Conservation (phyloP, 2,329 filamentous ascomycete species). For the Diaporthe nobilis region DNA sequence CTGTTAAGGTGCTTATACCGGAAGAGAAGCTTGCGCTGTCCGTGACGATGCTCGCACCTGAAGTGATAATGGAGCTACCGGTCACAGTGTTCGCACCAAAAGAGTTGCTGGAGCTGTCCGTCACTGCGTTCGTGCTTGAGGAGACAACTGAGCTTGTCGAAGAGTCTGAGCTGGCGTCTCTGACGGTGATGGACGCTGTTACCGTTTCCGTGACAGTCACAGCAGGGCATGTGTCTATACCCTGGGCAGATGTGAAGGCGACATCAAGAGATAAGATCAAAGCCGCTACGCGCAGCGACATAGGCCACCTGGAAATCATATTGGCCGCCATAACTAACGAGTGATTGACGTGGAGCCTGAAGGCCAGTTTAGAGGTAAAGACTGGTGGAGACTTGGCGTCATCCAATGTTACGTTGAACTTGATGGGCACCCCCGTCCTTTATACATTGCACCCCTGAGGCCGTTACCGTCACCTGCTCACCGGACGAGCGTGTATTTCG, state of each 20-base stretch:
- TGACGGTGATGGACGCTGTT: not conserved
- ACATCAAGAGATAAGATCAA: not conserved
- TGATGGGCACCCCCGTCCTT: not conserved
- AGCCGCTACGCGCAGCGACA: not conserved
- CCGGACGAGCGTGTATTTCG: not conserved
- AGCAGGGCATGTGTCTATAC: not conserved
- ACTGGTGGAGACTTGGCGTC: not conserved
- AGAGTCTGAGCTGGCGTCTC: not conserved
- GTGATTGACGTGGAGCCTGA: not conserved
- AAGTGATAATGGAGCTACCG: not conserved
- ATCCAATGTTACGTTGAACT: not conserved
- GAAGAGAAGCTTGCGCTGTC: not conserved
- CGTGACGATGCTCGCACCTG: not conserved
- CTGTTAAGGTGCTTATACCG: not conserved
- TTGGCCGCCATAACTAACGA: slow-evolving; percentile 3
- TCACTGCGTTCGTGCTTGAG: not conserved
- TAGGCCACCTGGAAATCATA: not conserved
- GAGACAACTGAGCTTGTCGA: not conserved
- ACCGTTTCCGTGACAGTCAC: not conserved
- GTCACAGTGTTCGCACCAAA: too few relatives aligned
- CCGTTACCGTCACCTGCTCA: not conserved
- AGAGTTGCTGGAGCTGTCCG: not conserved
- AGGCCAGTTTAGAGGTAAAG: not conserved
- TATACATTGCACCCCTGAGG: not conserved
- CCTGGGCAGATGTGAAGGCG: slow-evolving; percentile 2